Conservation (phyloP, 331 rosid genomes). For the Quercus phellos region DNA sequence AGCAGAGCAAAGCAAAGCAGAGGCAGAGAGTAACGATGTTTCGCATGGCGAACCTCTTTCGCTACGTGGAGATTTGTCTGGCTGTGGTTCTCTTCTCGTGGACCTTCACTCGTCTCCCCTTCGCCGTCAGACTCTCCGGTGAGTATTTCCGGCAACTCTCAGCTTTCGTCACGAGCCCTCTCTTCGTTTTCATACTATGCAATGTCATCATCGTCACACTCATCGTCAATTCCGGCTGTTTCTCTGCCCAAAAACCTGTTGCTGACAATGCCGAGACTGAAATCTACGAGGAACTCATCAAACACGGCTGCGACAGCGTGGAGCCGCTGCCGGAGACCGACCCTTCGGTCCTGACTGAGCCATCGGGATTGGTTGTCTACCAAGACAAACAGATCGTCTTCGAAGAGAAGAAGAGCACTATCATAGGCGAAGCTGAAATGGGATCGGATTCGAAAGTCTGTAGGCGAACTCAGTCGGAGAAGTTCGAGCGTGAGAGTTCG, state of each 20-base stretch:
- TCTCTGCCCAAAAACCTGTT: conserved; percentile 1
- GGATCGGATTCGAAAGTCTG: conserved; percentile 16
- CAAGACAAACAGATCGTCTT: conserved; percentile 34
- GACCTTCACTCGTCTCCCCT: conserved; percentile 55
- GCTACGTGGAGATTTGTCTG: conserved; percentile 37
- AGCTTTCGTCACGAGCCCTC: conserved; percentile 41
- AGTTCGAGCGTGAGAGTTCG: background rate
- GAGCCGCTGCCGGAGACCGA: background rate
- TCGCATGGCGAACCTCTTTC: conserved; percentile 41
- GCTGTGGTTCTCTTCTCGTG: conserved; percentile 45
- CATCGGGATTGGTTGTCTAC: background rate
- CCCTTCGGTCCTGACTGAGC: background rate
- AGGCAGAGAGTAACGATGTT: conserved; percentile 7
- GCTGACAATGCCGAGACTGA: background rate
- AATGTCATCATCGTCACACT: conserved; percentile 64
- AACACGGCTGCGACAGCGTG: background rate
- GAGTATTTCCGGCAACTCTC: conserved; percentile 35
- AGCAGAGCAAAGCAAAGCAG: too few species aligned
- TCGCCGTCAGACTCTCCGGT: conserved; percentile 38
- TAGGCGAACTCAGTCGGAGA: conserved; percentile 46
- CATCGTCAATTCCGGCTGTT: conserved; percentile 40
- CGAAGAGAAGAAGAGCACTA: conserved; percentile 8
- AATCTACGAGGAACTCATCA: conserved; percentile 21
- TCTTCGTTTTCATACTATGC: conserved; percentile 62
- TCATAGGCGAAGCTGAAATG: background rate